phyloP scores from a whole-genome alignment of 106 monocot species.

The Triglochin maritima region DNA sequence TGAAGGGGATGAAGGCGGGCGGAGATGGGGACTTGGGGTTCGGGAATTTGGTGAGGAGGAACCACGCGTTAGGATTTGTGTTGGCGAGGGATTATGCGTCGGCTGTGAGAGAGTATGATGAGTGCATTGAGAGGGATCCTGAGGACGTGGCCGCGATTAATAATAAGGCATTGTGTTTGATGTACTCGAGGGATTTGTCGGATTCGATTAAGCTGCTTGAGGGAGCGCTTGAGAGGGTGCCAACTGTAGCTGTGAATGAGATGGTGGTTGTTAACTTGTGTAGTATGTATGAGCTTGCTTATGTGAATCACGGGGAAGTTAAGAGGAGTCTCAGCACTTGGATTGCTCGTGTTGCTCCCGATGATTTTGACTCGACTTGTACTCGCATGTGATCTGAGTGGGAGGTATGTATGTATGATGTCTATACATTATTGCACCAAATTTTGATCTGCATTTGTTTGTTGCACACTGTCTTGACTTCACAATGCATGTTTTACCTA shows the following conservation, averaged over 20 bases:
- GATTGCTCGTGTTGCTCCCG: conserved; percentile 77
- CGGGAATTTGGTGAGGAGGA: conserved; percentile 55
- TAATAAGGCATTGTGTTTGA: conserved; percentile 86
- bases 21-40: conserved; percentile 12
- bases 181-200: conserved; percentile 82
- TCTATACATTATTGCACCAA: no score
- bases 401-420: background rate
- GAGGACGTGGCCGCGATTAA: conserved; percentile 73
- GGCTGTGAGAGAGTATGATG: conserved; percentile 91
- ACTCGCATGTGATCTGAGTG: conserved; percentile 66
- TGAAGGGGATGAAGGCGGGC: conserved; percentile 26
- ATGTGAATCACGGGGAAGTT: conserved; percentile 72
- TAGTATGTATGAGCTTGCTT: conserved; percentile 96
- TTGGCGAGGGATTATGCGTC: conserved; percentile 57
- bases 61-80: conserved; percentile 47
- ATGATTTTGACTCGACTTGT: conserved; percentile 86
- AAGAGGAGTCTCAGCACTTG: conserved; percentile 76
- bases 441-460: no score
- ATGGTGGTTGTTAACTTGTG: conserved; percentile 76
- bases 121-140: conserved; percentile 73
- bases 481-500: no score
- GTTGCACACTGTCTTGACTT: no score
- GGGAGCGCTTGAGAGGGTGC: conserved; percentile 83
- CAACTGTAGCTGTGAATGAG: conserved; percentile 75
- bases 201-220: conserved; percentile 88